phyloP scores from a whole-genome alignment of 495 filamentous ascomycete genomes.

The Elasticomyces elasticus region DNA sequence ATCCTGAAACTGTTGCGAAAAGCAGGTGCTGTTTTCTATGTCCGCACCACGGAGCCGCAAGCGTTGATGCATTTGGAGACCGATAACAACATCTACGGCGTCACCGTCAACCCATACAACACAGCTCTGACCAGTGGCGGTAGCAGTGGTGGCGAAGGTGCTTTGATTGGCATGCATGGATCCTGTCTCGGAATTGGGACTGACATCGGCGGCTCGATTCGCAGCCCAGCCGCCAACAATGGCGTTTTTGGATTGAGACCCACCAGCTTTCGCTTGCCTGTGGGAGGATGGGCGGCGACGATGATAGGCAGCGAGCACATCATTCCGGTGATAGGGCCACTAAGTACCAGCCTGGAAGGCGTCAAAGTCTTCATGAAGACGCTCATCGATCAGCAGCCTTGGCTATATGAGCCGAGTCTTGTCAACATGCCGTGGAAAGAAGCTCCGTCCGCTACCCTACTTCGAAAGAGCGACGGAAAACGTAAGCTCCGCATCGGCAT shows the following conservation, averaged over 20 bases:
- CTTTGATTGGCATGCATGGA: slow-evolving; percentile 49
- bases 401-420: slow-evolving; percentile 16
- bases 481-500: slow-evolving; percentile 51
- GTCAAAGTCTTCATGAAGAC: slow-evolving; percentile 52
- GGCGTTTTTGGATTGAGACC: slow-evolving; percentile 59
- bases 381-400: slow-evolving; percentile 17
- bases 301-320: slow-evolving; percentile 52
- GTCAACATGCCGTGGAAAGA: slow-evolving; percentile 22
- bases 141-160: slow-evolving; percentile 57
- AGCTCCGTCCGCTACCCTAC: background rate
- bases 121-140: slow-evolving; percentile 49
- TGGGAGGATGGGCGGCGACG: slow-evolving; percentile 38
- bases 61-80: slow-evolving; percentile 54
- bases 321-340: slow-evolving; percentile 49
- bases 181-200: slow-evolving; percentile 57
- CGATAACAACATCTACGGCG: slow-evolving; percentile 47
- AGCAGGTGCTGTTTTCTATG: slow-evolving; percentile 43
- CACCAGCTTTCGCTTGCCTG: slow-evolving; percentile 48
- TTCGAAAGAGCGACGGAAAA: slow-evolving; percentile 3
- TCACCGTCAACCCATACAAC: slow-evolving; percentile 50
- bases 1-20: slow-evolving; percentile 39
- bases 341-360: slow-evolving; percentile 52
- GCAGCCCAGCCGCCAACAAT: slow-evolving; percentile 53
- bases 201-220: slow-evolving; percentile 60
- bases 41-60: slow-evolving; percentile 48